A percentile compares a stretch with the other conserved stretches of the same genome.
These are phyloP conservation scores for Malassezia equina DNA, from an alignment of 1,284 basidiomycete species.

Conservation along the genomic window DNA sequence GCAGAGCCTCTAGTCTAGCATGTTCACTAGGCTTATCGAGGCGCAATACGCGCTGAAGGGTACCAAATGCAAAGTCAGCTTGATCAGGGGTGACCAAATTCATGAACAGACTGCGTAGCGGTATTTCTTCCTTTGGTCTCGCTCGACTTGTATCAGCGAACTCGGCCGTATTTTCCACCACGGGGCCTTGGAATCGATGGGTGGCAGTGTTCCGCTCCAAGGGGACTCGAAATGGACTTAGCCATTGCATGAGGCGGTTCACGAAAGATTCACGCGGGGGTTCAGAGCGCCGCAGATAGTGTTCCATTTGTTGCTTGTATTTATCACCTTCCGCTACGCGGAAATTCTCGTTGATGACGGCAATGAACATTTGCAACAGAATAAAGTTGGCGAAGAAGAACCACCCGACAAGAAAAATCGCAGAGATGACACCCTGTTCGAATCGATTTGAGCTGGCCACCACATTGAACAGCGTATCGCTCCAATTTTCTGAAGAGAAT, in stretches of 20 bases:
- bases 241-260: conserved; percentile 53
- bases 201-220: conserved; percentile 10
- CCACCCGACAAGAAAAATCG: conserved; percentile 73
- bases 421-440: conserved; percentile 64
- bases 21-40: conserved; percentile 57
- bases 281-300: conserved; percentile 51
- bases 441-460: conserved; percentile 59
- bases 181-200: conserved; percentile 27
- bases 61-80: conserved; percentile 18
- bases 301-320: conserved; percentile 66
- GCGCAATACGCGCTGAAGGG: conserved; percentile 29
- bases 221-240: conserved; percentile 85
- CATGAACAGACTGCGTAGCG: conserved; percentile 15
- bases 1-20: conserved; percentile 55
- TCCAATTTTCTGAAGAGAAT: conserved; percentile 94
- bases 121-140: conserved; percentile 10
- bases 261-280: conserved; percentile 31
- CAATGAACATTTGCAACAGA: conserved; percentile 94
- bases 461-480: conserved; percentile 64
- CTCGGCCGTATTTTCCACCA: conserved; percentile 7
- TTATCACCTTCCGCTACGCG: conserved; percentile 84
- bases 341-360: conserved; percentile 97
- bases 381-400: conserved; percentile 90
- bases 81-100: conserved; percentile 15
- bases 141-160: conserved; percentile 4